phyloP scores from a whole-genome alignment of 352 stramenopile species.

The Globisporangium canariense region DNA sequence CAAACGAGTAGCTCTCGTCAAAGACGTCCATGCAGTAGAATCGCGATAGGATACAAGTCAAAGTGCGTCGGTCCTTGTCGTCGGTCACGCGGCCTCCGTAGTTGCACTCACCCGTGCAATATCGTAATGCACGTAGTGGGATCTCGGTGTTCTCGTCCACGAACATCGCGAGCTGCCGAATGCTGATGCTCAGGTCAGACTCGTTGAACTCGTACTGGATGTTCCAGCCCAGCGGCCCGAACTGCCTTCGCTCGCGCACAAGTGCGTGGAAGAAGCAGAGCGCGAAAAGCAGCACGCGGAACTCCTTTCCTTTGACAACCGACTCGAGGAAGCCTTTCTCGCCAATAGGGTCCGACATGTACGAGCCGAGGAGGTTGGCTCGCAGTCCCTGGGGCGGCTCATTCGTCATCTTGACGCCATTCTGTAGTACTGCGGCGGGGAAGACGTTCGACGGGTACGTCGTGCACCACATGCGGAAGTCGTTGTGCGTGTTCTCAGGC shows the following conservation, averaged over 20 bases:
- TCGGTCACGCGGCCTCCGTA: constrained; percentile 86
- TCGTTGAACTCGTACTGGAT: constrained; percentile 97
- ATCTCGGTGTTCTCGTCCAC: constrained; percentile 89
- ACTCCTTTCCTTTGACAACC: constrained; percentile 72
- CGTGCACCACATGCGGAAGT: constrained; percentile 94
- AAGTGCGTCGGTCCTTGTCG: constrained; percentile 77
- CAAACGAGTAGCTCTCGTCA: constrained; percentile 56
- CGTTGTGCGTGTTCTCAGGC: constrained; percentile 70
- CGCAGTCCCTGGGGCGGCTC: constrained; percentile 91
- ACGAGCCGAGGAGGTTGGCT: constrained; percentile 90
- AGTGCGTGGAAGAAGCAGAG: constrained; percentile 92
- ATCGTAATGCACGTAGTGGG: constrained; percentile 69
- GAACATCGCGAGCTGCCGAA: constrained; percentile 91
- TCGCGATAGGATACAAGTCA: constrained; percentile 65
- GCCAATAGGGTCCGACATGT: constrained; percentile 89
- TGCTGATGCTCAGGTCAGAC: constrained; percentile 91
- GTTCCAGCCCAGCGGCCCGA: constrained; percentile 93
- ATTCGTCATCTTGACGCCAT: constrained; percentile 97
- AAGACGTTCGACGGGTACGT: constrained; percentile 94
- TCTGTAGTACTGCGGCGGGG: constrained; percentile 91
- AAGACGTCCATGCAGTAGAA: constrained; percentile 80
- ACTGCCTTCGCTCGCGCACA: constrained; percentile 91
- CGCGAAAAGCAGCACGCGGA: constrained; percentile 87
- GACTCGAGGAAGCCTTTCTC: constrained; percentile 88
- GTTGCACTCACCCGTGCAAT: constrained; percentile 85